phyloP scores from a whole-genome alignment of 768 basidiomycete species.

The Phanerochaete carnosa region DNA sequence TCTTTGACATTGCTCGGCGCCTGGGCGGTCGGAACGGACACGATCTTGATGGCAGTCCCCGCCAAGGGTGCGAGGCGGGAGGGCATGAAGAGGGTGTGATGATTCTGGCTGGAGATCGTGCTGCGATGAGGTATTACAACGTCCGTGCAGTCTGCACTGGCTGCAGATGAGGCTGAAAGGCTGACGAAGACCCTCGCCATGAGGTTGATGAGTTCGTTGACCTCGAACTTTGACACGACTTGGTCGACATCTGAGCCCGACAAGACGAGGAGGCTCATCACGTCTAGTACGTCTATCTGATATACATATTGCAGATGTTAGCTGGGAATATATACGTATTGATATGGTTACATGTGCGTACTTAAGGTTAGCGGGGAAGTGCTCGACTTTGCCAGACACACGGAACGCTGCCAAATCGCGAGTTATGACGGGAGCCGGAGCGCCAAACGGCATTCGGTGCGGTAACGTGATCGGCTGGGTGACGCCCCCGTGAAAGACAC shows the following conservation, averaged over 20 bases:
- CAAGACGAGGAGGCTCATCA: slow-evolving; percentile 56
- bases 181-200: slow-evolving; percentile 59
- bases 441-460: not conserved
- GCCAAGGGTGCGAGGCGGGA: slow-evolving; percentile 45
- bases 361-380: not conserved
- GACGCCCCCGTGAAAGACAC: not conserved
- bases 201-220: slow-evolving; percentile 44
- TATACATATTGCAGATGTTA: not conserved
- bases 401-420: not conserved
- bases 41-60: slow-evolving; percentile 77
- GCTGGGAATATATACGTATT: not conserved
- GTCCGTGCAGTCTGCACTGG: not conserved
- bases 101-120: slow-evolving; percentile 45
- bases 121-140: slow-evolving; percentile 57
- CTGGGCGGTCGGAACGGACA: slow-evolving; percentile 56
- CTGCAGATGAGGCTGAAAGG: slow-evolving; percentile 32
- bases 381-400: not conserved
- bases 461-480: not conserved
- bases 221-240: slow-evolving; percentile 42
- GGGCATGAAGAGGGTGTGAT: slow-evolving; percentile 83
- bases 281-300: not conserved
- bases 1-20: slow-evolving; percentile 29
- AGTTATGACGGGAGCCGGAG: not conserved
- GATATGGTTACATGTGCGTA: not conserved
- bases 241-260: slow-evolving; percentile 54